Conservation (phyloP, 1,284 basidiomycete genomes). For the Inonotus hispidus region DNA sequence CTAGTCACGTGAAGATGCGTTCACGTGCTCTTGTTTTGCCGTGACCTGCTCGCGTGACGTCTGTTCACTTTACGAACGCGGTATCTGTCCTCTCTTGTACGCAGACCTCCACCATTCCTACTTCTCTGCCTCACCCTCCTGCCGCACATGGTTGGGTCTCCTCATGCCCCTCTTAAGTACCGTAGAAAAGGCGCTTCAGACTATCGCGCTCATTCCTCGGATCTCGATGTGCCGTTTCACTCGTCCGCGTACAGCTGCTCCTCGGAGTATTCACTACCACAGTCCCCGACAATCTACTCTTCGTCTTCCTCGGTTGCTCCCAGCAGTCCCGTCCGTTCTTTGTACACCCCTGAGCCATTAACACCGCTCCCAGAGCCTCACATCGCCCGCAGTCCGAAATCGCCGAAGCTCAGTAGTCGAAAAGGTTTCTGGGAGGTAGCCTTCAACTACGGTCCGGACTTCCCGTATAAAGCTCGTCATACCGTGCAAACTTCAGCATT, state of each 20-base stretch:
- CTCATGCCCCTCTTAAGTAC: conserved; percentile 15
- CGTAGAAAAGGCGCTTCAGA: conserved; percentile 11
- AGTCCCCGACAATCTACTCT: conserved; percentile 12
- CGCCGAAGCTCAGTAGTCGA: background rate
- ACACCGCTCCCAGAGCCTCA: conserved; percentile 11
- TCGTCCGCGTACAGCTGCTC: background rate
- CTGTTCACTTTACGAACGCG: background rate
- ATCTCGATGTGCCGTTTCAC: conserved; percentile 11
- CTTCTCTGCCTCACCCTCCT: background rate
- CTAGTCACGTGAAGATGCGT: background rate
- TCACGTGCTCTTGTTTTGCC: conserved; percentile 7
- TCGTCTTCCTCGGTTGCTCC: conserved; percentile 11
- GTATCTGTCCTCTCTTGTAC: conserved; percentile 8
- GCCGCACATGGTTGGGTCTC: conserved; percentile 13
- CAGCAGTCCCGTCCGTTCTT: conserved; percentile 17
- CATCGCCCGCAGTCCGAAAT: conserved; percentile 17
- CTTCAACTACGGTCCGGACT: conserved; percentile 16
- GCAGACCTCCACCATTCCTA: conserved; percentile 10
- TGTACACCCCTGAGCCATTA: conserved; percentile 17
- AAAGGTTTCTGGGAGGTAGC: conserved; percentile 17
- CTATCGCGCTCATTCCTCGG: conserved; percentile 1
- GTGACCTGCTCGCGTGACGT: conserved; percentile 1
- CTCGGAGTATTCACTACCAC: conserved; percentile 7
- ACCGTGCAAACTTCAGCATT: background rate
- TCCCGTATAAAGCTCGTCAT: conserved; percentile 15